These are phyloP conservation scores for Barnettozyma botsteinii DNA, from an alignment of 805 yeast species.

Conservation along the genomic window DNA sequence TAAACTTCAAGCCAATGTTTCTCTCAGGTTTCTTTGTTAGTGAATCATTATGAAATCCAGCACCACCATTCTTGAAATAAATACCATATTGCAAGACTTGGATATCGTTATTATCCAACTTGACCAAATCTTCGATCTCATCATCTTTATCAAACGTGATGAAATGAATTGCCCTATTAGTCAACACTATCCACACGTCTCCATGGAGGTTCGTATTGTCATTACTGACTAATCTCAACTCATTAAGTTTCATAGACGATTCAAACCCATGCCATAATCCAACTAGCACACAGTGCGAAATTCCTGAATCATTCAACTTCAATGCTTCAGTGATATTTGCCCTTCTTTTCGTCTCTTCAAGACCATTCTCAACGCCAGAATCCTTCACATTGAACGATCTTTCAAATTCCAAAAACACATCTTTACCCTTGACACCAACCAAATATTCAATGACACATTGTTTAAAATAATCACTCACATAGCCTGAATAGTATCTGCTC, in stretches of 20 bases:
- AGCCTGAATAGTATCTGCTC: constrained; percentile 38
- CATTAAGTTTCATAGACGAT: constrained; percentile 21
- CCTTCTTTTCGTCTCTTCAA: constrained; percentile 24
- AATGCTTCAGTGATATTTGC: constrained; percentile 14
- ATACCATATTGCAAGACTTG: constrained; percentile 28
- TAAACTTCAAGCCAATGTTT: constrained; percentile 28
- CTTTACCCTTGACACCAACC: constrained; percentile 31
- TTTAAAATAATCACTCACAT: constrained; percentile 37
- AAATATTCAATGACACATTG: constrained; percentile 40
- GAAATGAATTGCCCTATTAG: constrained; percentile 19
- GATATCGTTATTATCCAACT: constrained; percentile 17
- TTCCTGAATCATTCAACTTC: constrained; percentile 11
- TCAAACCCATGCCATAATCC: constrained; percentile 25
- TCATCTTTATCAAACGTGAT: constrained; percentile 20
- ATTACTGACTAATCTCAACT: constrained; percentile 9
- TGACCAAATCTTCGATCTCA: constrained; percentile 13
- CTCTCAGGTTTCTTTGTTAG: constrained; percentile 25
- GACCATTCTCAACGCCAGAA: constrained; percentile 14
- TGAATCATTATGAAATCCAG: constrained; percentile 13
- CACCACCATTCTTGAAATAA: constrained; percentile 15
- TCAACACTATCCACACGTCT: constrained; percentile 18
- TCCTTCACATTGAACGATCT: constrained; percentile 27
- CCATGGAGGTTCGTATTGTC: background rate
- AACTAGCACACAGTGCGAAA: constrained; percentile 19
- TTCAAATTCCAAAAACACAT: constrained; percentile 38